These are phyloP conservation scores for Candida yuanshanica DNA, from an alignment of 805 yeast species.

Conservation along the genomic window DNA sequence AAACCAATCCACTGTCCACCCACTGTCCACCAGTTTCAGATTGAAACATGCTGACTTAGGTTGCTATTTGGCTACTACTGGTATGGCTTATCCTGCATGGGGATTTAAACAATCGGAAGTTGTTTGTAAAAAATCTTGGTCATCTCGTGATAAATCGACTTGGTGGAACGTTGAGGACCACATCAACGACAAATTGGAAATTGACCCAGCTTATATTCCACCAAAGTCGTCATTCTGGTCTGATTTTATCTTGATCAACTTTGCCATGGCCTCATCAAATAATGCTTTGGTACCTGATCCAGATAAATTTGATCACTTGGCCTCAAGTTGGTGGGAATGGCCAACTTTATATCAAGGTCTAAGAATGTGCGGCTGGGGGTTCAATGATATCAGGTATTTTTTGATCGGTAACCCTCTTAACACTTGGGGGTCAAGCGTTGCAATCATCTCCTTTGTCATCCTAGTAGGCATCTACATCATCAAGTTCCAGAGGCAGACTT, in stretches of 20 bases:
- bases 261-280: constrained; percentile 84
- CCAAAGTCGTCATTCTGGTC: constrained; percentile 72
- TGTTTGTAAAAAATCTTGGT: constrained; percentile 52
- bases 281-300: constrained; percentile 73
- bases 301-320: constrained; percentile 64
- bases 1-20: constrained; percentile 57
- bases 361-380: constrained; percentile 70
- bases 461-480: constrained; percentile 33
- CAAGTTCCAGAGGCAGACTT: constrained; percentile 68
- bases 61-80: constrained; percentile 76
- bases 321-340: constrained; percentile 84
- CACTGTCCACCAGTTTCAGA: constrained; percentile 71
- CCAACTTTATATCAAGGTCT: constrained; percentile 69
- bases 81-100: constrained; percentile 68
- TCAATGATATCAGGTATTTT: constrained; percentile 51
- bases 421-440: constrained; percentile 65
- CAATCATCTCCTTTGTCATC: constrained; percentile 44
- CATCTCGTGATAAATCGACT: constrained; percentile 67
- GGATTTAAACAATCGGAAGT: constrained; percentile 83
- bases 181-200: constrained; percentile 50
- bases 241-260: constrained; percentile 67
- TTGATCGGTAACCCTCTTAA: constrained; percentile 71
- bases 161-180: constrained; percentile 87
- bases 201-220: constrained; percentile 40
- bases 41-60: constrained; percentile 56